These are phyloP conservation scores for Euphorbia peplus DNA, from an alignment of 345 rosid genomes.

Conservation along the genomic window DNA sequence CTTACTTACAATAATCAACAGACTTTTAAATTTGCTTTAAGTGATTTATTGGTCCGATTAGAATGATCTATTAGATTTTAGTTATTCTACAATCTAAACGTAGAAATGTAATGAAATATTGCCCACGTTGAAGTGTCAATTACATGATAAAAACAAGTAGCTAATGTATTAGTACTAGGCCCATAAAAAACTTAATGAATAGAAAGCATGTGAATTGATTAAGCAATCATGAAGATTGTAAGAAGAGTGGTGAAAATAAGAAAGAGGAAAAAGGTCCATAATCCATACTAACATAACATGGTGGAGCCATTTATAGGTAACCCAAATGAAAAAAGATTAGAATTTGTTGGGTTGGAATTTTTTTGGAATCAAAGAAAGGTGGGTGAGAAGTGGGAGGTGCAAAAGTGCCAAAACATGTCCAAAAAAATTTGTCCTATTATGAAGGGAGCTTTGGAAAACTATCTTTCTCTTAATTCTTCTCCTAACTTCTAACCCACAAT, in stretches of 20 bases:
- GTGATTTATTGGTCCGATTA: too few relatives aligned
- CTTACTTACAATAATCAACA: too few relatives aligned
- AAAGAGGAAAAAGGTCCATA: background rate
- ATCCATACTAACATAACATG: background rate
- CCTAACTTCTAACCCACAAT: background rate
- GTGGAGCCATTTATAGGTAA: background rate
- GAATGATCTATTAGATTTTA: too few relatives aligned
- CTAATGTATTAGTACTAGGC: too few relatives aligned
- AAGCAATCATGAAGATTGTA: background rate
- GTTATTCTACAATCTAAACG: too few relatives aligned
- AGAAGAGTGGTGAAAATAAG: background rate
- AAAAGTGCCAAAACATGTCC: conserved; percentile 13
- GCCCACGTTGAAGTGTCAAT: too few relatives aligned
- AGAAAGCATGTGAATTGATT: background rate
- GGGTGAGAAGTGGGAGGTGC: background rate
- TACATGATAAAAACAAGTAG: too few relatives aligned
- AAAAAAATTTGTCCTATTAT: conserved; percentile 4
- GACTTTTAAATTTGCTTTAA: too few relatives aligned
- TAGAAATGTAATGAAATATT: too few relatives aligned
- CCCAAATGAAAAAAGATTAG: background rate
- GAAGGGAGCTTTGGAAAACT: background rate
- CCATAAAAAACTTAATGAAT: too few relatives aligned
- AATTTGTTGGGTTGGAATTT: too few relatives aligned
- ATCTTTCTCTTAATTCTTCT: too few relatives aligned
- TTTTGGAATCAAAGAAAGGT: background rate